Evolutionary conservation across 116 monocot genomes (phyloP), one percentile per base, ranked within the genome.

Genomic region (Iris pallida): DNA sequence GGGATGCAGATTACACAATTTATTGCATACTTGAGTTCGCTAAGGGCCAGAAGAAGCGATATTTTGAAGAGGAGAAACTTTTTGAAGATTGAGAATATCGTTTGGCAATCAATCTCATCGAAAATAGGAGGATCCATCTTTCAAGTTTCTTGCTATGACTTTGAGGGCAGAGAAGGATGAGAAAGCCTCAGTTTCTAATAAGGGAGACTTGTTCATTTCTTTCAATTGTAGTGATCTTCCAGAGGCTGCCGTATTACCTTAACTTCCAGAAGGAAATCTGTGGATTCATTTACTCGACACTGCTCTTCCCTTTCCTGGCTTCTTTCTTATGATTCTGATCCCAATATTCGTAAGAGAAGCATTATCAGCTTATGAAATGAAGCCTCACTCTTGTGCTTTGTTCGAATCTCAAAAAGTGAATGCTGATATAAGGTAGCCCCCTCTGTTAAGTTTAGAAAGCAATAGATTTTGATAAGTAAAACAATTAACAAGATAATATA

Each of bases 101-200:
- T 52, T 45, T 95, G 95, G 95, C 64, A 71, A 79, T 85, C 77
- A 72, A 42, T 90, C 86, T 71, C 68, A 58, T 13, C 95, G 86
- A 8, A 73, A 83, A 13, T 95, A 90, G 95, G 63, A 80, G 16
- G 86, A 95, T 16, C 83, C 85, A 53, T 74, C 83, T 10, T 74
- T 75, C 81, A 95, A 86, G 71, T 88, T 85, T 72, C 79, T 95
- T 69, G 83, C 86, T 55, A 57, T 95, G 85, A 63, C 54, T 7
- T 68, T 95, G 54, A 95, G 79, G 63, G 68, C 81, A 44, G 88
- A 85, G 48, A 68, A 68, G 47, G 66, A 70, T 57, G 82, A 54
- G 4, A 48, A 47, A 9, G 16, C 40, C 6, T 41, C 63, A 59
- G 58, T 30, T 73, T 85, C 69, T 68, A 10, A 65, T 66, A 55